Base-by-base conservation (phyloP, 352 stramenopile genomes). In the Aphanomyces stellatus region DNA sequence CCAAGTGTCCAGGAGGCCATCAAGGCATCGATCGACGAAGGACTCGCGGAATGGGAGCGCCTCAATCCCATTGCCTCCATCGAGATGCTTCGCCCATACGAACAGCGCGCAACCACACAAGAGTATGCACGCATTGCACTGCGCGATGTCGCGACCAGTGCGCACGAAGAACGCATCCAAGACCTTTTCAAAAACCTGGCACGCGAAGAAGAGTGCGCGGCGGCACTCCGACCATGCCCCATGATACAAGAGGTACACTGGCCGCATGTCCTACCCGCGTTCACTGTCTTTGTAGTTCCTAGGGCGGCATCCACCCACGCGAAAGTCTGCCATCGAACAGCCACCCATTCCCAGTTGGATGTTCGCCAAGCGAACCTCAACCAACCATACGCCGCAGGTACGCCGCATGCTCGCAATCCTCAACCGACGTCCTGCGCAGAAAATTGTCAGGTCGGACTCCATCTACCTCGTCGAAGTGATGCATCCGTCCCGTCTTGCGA, bases 381-480 rank as follows among this genome's bases (percentile, higher is more conserved):
- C 37, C 37, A 46, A 46, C n/a, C 22, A 15, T 48, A 25, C 8
- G 1, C 3, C 22, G 19, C 35, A 48, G 55, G 49, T 57, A 24
- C n/a, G 37, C 37, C 13, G n/a, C n/a, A 11, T 46, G 37, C n/a
- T 46, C n/a, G n/a, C n/a, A n/a, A n/a, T n/a, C n/a, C 37, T 43
- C 37, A 43, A 43, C 17, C 8, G 37, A 51, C 25, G 25, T 13
- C 13, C n/a, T 27, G 7, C 42, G 8, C 42, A 13, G 7, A 22
- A 27, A 24, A 24, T 7, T 5, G 28, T 35, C 1, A 8, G 24
- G 17, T 10, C 5, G 13, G 55, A 64, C 7, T 43, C 37, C 19
- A 25, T 64, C 8, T 64, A 51, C 25, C 40, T 64, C 35, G 15
- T 64, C 19, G 55, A 64, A 31, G 55, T 64, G 19, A 43, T 64